phyloP scores from a whole-genome alignment of 441 rosid genomes.

The Erodium moschatum region DNA sequence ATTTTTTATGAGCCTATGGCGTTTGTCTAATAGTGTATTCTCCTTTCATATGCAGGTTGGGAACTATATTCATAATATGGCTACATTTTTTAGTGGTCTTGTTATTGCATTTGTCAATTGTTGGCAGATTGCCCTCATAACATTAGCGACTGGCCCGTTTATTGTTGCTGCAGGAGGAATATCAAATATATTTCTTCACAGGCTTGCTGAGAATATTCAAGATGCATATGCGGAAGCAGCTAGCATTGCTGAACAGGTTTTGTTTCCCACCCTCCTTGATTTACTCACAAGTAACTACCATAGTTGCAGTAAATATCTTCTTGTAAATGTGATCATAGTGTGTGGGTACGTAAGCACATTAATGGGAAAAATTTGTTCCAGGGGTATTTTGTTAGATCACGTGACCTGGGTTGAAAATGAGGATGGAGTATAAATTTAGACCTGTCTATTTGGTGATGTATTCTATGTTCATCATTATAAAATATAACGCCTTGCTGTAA shows the following conservation, averaged over 20 bases:
- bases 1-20: background rate
- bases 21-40: slow-evolving; percentile 21
- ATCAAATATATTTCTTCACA: slow-evolving; percentile 91
- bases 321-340: background rate
- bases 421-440: background rate
- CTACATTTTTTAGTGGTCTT: slow-evolving; percentile 88
- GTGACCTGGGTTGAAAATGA: background rate
- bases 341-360: background rate
- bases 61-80: slow-evolving; percentile 98
- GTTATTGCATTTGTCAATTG: slow-evolving; percentile 82
- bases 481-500: background rate
- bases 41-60: slow-evolving; percentile 60
- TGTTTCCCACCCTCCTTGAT: slow-evolving; percentile 3
- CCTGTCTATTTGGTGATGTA: background rate
- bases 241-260: slow-evolving; percentile 94
- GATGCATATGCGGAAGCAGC: slow-evolving; percentile 99
- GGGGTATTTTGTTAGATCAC: background rate
- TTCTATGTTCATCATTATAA: background rate
- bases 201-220: slow-evolving; percentile 97
- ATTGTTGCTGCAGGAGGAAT: slow-evolving; percentile 99
- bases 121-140: slow-evolving; percentile 92
- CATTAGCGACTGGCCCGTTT: slow-evolving; percentile 93
- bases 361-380: background rate
- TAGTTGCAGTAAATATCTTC: background rate
- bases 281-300: background rate